phyloP scores from a whole-genome alignment of 305 asterid genomes.

The Fraxinus paxiana region DNA sequence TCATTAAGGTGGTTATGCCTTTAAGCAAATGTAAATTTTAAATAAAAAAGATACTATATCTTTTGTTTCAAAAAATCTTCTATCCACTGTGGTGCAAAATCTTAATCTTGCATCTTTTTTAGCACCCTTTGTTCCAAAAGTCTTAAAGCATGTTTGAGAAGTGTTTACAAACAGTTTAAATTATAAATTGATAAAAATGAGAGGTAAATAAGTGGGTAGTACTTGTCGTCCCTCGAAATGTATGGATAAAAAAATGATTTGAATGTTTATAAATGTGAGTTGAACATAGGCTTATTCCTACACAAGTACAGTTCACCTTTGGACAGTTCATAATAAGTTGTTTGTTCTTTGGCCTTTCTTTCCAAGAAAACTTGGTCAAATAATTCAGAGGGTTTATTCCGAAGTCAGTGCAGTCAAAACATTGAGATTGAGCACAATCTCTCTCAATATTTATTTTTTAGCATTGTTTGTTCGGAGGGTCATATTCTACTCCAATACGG shows the following conservation, averaged over 20 bases:
- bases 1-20: not conserved
- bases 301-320: not conserved
- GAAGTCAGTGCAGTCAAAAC: not conserved
- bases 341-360: not conserved
- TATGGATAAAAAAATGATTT: not conserved
- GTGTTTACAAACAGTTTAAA: not conserved
- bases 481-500: not conserved
- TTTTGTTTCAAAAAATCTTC: not conserved
- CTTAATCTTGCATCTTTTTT: not conserved
- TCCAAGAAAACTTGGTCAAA: not conserved
- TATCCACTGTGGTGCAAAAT: not conserved
- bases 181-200: not conserved
- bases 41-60: not conserved
- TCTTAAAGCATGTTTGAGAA: not conserved
- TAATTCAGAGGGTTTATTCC: not conserved
- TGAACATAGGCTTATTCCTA: not conserved
- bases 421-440: not conserved
- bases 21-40: not conserved
- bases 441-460: not conserved
- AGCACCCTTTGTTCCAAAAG: not conserved
- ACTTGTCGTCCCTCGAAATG: not conserved
- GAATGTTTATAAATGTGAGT: not conserved
- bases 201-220: not conserved
- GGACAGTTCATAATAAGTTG: not conserved
- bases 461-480: not conserved